Percentiles rank a stretch among this genome's conserved stretches.
These are phyloP conservation scores for Paramarasmius palmivorus DNA, from an alignment of 1,284 basidiomycete species.

Conservation along the genomic window DNA sequence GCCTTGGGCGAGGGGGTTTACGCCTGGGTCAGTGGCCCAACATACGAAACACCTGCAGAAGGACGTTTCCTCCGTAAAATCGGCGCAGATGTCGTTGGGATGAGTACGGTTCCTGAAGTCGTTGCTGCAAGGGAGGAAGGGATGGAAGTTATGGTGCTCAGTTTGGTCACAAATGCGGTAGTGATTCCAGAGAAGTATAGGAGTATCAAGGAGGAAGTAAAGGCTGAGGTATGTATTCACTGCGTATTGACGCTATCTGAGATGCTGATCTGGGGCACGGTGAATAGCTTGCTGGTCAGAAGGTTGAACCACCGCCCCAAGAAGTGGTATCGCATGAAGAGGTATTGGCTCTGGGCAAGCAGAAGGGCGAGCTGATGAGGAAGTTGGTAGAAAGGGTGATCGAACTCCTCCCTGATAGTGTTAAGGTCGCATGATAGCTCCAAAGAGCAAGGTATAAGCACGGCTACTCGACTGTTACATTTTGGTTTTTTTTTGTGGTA, in stretches of 20 bases:
- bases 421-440: not conserved
- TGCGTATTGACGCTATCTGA: not conserved
- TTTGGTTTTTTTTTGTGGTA: too few species aligned
- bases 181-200: constrained; percentile 70
- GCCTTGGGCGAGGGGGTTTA: constrained; percentile 67
- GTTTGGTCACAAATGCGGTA: constrained; percentile 82
- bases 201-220: constrained; percentile 72
- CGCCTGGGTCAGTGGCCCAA: constrained; percentile 84
- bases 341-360: constrained; percentile 68
- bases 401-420: constrained; percentile 30
- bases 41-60: constrained; percentile 83
- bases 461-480: too few species aligned
- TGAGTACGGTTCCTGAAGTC: constrained; percentile 92
- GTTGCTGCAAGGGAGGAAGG: constrained; percentile 76
- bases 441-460: too few species aligned
- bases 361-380: constrained; percentile 73
- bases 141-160: constrained; percentile 73
- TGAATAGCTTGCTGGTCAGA: constrained; percentile 65
- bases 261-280: constrained; percentile 1
- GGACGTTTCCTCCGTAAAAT: constrained; percentile 71
- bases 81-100: constrained; percentile 84
- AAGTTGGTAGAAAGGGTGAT: constrained; percentile 65
- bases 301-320: constrained; percentile 38
- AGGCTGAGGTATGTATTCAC: constrained; percentile 59
- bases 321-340: constrained; percentile 79